Conservation (phyloP, 305 asterid genomes). For the Salvia sclarea region DNA sequence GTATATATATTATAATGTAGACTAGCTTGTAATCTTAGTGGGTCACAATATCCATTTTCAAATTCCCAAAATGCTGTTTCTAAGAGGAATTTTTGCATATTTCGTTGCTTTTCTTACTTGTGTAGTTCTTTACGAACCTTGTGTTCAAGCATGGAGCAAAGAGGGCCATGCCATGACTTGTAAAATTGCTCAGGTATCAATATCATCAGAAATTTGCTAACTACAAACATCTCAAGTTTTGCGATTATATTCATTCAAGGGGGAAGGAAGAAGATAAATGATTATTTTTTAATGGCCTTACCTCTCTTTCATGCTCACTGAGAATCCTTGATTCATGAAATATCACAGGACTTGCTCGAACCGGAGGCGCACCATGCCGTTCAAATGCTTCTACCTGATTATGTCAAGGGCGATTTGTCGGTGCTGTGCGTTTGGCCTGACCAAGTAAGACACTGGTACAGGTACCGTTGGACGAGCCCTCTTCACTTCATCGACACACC, state of each 20-base stretch:
- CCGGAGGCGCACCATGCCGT: slow-evolving; percentile 70
- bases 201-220: background rate
- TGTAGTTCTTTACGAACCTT: slow-evolving; percentile 34
- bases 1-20: slow-evolving; percentile 13
- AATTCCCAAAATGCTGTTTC: slow-evolving; percentile 22
- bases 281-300: background rate
- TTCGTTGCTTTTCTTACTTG: slow-evolving; percentile 37
- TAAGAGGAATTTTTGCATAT: slow-evolving; percentile 21
- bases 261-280: background rate
- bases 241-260: background rate
- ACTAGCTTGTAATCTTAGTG: slow-evolving; percentile 22
- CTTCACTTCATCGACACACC: slow-evolving; percentile 98
- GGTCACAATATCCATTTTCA: slow-evolving; percentile 18
- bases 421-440: slow-evolving; percentile 90
- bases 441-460: slow-evolving; percentile 91
- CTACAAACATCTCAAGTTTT: background rate
- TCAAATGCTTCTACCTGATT: slow-evolving; percentile 70
- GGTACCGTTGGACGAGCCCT: slow-evolving; percentile 81
- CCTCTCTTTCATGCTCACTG: background rate
- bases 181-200: slow-evolving; percentile 74
- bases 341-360: slow-evolving; percentile 55
- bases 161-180: slow-evolving; percentile 91
- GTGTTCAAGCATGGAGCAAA: slow-evolving; percentile 83
- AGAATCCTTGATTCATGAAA: background rate
- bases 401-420: slow-evolving; percentile 71